Conservation (phyloP, 352 stramenopile genomes). For the Phytophthora crassamura region DNA sequence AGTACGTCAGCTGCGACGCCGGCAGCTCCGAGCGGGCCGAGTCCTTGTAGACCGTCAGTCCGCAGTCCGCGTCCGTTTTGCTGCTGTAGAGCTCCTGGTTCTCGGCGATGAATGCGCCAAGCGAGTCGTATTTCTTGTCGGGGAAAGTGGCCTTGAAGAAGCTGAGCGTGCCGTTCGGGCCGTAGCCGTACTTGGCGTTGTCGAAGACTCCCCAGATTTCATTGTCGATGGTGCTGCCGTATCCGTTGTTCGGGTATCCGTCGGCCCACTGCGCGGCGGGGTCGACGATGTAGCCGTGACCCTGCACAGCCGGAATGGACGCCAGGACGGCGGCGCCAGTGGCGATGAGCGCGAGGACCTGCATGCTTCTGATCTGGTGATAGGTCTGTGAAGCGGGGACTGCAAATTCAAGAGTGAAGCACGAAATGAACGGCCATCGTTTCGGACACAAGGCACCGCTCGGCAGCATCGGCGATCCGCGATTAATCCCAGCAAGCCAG, state of each 20-base stretch:
- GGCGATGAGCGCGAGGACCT: conserved; percentile 35
- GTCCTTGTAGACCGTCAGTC: conserved; percentile 48
- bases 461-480: not conserved
- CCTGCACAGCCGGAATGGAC: conserved; percentile 23
- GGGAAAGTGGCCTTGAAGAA: conserved; percentile 47
- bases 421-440: not conserved
- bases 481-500: conserved; percentile 12
- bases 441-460: conserved; percentile 3
- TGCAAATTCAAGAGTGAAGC: conserved; percentile 35
- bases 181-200: conserved; percentile 54
- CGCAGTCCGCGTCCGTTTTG: conserved; percentile 44
- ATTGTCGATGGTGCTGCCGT: conserved; percentile 54
- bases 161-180: conserved; percentile 36
- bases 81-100: conserved; percentile 53
- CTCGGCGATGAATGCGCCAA: conserved; percentile 49
- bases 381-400: not conserved
- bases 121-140: conserved; percentile 43
- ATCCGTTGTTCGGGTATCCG: conserved; percentile 56
- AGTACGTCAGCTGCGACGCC: conserved; percentile 45
- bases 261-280: conserved; percentile 43
- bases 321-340: conserved; percentile 28
- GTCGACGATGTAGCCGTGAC: conserved; percentile 55
- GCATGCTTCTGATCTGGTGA: conserved; percentile 30
- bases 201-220: conserved; percentile 45
- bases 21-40: conserved; percentile 44